Conservation (phyloP, 1,284 basidiomycete species). For the Tilletia walkeri region DNA sequence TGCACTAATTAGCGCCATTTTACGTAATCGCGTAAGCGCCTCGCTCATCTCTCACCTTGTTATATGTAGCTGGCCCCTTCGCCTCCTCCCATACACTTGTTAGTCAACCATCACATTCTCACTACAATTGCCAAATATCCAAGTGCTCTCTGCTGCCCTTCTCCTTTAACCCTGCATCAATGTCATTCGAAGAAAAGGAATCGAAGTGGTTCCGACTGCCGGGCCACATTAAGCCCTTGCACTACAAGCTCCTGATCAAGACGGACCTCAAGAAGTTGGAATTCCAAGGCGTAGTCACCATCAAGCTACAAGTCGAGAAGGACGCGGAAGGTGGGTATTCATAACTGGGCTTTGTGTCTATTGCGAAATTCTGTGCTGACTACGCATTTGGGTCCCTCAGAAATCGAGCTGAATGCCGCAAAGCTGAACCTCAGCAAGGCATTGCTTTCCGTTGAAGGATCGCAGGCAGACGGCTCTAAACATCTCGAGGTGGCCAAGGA, state of each 20-base stretch:
- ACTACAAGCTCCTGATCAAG: constrained; percentile 75
- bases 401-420: constrained; percentile 56
- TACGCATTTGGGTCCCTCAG: not conserved
- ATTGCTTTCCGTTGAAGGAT: constrained; percentile 64
- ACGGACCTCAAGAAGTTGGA: constrained; percentile 69
- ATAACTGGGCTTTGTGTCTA: too few species aligned
- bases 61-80: too few species aligned
- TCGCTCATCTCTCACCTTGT: too few species aligned
- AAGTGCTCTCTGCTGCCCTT: too few species aligned
- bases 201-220: constrained; percentile 66
- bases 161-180: too few species aligned
- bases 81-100: too few species aligned
- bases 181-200: too few species aligned
- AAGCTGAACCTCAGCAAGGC: constrained; percentile 68
- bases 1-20: too few species aligned
- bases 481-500: constrained; percentile 58
- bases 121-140: too few species aligned
- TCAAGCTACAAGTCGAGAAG: constrained; percentile 70
- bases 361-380: too few species aligned
- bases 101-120: too few species aligned
- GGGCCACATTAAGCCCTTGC: constrained; percentile 67
- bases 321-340: constrained; percentile 62
- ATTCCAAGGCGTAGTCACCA: constrained; percentile 74
- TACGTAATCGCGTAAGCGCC: too few species aligned
- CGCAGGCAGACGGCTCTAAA: constrained; percentile 62